These are phyloP conservation scores for Yamadazyma epiphylla DNA, from an alignment of 1,139 yeast species.

Conservation along the genomic window DNA sequence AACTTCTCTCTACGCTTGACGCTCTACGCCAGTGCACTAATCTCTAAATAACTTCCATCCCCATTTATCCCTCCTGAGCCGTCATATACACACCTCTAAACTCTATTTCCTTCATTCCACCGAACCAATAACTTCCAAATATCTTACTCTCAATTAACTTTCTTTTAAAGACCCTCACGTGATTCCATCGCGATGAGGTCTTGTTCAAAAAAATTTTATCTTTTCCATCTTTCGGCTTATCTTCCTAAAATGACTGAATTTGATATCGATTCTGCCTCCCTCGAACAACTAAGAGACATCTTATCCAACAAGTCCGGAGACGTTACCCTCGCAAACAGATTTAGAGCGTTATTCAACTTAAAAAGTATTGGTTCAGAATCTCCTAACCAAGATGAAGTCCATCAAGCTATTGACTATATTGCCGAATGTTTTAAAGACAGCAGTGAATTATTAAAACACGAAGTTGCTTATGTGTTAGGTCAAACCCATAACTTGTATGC, in stretches of 20 bases:
- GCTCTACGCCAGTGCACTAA: too few species aligned
- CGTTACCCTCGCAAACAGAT: slow-evolving; percentile 75
- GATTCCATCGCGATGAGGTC: not conserved
- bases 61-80: too few species aligned
- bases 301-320: slow-evolving; percentile 61
- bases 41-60: too few species aligned
- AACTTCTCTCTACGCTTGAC: too few species aligned
- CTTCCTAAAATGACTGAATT: slow-evolving; percentile 27
- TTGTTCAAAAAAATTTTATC: slow-evolving; percentile 1
- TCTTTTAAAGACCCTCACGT: too few species aligned
- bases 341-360: slow-evolving; percentile 88
- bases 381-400: slow-evolving; percentile 45
- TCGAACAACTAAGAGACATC: slow-evolving; percentile 70
- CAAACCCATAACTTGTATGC: slow-evolving; percentile 85
- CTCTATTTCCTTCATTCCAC: too few species aligned
- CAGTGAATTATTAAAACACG: slow-evolving; percentile 94
- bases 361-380: slow-evolving; percentile 76
- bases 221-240: too few species aligned
- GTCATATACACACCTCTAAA: too few species aligned
- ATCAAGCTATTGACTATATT: slow-evolving; percentile 74
- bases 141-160: too few species aligned
- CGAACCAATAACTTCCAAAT: too few species aligned
- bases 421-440: slow-evolving; percentile 76
- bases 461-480: slow-evolving; percentile 97
- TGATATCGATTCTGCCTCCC: slow-evolving; percentile 47